phyloP scores from a whole-genome alignment of 495 filamentous ascomycete genomes.

The Penicillium atrosanguineum region DNA sequence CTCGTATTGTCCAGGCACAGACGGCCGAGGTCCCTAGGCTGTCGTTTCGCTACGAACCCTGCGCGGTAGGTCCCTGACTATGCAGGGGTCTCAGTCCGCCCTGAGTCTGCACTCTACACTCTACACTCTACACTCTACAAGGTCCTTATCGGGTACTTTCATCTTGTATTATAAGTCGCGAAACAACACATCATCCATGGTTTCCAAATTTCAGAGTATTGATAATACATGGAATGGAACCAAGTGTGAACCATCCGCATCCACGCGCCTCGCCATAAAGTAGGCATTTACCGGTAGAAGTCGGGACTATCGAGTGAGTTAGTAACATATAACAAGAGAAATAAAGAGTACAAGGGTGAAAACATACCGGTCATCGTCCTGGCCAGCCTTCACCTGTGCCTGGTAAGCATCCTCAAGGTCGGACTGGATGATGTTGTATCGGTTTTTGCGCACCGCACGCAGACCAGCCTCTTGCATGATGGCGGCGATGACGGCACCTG shows the following conservation, averaged over 20 bases:
- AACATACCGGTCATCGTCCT: slow-evolving; percentile 61
- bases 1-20: background rate
- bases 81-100: background rate
- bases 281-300: slow-evolving; percentile 51
- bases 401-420: slow-evolving; percentile 96
- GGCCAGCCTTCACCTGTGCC: slow-evolving; percentile 87
- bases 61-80: background rate
- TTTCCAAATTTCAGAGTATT: slow-evolving; percentile 34
- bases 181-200: slow-evolving; percentile 12
- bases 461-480: slow-evolving; percentile 99
- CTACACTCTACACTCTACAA: background rate
- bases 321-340: slow-evolving; percentile 12
- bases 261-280: slow-evolving; percentile 10
- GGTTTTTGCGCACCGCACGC: slow-evolving; percentile 92
- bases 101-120: background rate
- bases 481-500: slow-evolving; percentile 93
- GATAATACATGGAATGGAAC: slow-evolving; percentile 37
- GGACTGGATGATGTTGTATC: slow-evolving; percentile 96
- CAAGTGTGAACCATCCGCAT: slow-evolving; percentile 25
- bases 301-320: slow-evolving; percentile 42
- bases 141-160: background rate
- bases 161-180: background rate
- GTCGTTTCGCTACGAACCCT: background rate
- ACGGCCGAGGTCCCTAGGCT: background rate
- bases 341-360: background rate